These are phyloP conservation scores for Brassica napus DNA, from an alignment of 345 rosid genomes.

Conservation along the genomic window DNA sequence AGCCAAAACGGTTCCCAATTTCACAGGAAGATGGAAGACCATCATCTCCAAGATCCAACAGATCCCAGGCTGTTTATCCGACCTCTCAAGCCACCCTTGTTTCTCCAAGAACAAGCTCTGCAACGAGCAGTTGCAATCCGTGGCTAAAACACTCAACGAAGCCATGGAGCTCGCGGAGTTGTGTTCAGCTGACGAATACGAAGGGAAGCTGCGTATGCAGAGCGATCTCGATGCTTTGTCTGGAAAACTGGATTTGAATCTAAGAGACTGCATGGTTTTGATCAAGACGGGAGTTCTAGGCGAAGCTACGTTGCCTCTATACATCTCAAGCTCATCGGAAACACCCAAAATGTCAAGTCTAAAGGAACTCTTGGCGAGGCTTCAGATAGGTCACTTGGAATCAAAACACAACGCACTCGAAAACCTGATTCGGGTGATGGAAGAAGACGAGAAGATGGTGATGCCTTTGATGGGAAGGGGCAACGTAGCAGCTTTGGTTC, in stretches of 20 bases:
- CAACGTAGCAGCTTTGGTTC: constrained; percentile 75
- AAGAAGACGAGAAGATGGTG: constrained; percentile 77
- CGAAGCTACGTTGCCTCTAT: constrained; percentile 67
- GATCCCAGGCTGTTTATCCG: constrained; percentile 74
- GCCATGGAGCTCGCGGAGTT: constrained; percentile 59
- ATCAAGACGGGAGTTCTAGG: constrained; percentile 93
- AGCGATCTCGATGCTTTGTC: constrained; percentile 84
- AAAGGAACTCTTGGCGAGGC: constrained; percentile 81
- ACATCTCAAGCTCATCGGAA: constrained; percentile 51
- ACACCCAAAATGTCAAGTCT: constrained; percentile 47
- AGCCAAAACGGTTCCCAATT: constrained; percentile 63
- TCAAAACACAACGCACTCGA: constrained; percentile 87
- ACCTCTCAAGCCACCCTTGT: constrained; percentile 92
- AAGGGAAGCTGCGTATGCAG: constrained; percentile 94
- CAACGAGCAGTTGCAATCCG: constrained; percentile 83
- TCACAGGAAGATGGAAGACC: constrained; percentile 79
- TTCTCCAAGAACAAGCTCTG: constrained; percentile 86
- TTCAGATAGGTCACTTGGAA: constrained; percentile 93
- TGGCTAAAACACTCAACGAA: constrained; percentile 61
- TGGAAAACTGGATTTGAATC: constrained; percentile 76
- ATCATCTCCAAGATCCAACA: constrained; percentile 73
- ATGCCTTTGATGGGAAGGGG: constrained; percentile 56
- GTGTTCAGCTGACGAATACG: constrained; percentile 60
- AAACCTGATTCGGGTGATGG: constrained; percentile 60
- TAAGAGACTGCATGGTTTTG: constrained; percentile 76